phyloP scores from a whole-genome alignment of 345 rosid species.

The Iberis pinnata region DNA sequence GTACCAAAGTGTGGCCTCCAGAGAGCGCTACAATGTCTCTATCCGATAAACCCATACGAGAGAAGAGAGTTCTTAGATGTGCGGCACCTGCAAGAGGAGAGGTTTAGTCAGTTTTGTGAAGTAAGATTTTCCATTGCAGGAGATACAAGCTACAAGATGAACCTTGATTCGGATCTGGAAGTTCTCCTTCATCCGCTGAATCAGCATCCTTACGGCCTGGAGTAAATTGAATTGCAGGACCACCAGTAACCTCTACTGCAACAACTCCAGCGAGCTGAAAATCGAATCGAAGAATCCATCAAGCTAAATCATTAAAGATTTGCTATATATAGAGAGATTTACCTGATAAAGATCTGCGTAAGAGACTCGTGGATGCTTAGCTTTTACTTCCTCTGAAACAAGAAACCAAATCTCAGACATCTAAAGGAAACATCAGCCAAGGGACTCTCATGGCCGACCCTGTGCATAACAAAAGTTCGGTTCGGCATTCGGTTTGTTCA shows the following conservation, averaged over 20 bases:
- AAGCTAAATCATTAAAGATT: no score
- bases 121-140: background rate
- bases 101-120: background rate
- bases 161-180: constrained; percentile 71
- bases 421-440: constrained; percentile 18
- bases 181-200: constrained; percentile 65
- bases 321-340: background rate
- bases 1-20: constrained; percentile 77
- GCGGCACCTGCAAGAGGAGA: constrained; percentile 38
- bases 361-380: constrained; percentile 53
- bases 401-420: constrained; percentile 13
- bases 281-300: background rate
- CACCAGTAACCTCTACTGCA: constrained; percentile 78
- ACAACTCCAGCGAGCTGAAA: constrained; percentile 82
- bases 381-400: constrained; percentile 55
- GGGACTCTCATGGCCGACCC: no score
- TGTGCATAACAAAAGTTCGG: no score
- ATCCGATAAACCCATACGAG: constrained; percentile 83
- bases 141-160: background rate
- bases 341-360: constrained; percentile 89
- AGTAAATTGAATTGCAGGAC: constrained; percentile 55
- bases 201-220: constrained; percentile 81
- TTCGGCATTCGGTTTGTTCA: no score
- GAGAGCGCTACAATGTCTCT: constrained; percentile 89
- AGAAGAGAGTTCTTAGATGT: constrained; percentile 59